A percentile compares a stretch with the other conserved stretches of the same genome.
Conservation (phyloP, 768 basidiomycete genomes). For the Cystobasidiopsis lactophilus region DNA sequence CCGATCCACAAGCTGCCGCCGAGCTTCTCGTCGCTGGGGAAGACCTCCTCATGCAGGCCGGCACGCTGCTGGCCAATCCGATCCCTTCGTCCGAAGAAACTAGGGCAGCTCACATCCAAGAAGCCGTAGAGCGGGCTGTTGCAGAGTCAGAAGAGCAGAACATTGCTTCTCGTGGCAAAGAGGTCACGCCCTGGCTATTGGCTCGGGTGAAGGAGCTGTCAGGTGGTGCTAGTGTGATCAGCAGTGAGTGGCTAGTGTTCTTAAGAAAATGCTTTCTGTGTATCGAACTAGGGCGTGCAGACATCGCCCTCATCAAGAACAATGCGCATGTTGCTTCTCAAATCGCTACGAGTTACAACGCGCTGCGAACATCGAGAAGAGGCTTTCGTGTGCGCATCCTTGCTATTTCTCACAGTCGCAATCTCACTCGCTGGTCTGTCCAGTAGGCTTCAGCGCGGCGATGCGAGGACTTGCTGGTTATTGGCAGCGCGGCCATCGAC, state of each 20-base stretch:
- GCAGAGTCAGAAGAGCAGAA: slow-evolving; percentile 61
- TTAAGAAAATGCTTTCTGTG: background rate
- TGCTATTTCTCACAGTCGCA: too few relatives aligned
- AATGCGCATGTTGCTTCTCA: slow-evolving; percentile 61
- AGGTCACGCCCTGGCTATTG: slow-evolving; percentile 85
- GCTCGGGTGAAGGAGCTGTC: slow-evolving; percentile 61
- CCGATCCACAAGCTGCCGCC: slow-evolving; percentile 45
- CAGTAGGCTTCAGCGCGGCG: too few relatives aligned
- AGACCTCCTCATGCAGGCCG: slow-evolving; percentile 44
- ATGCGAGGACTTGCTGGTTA: slow-evolving; percentile 30
- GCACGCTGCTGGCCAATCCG: slow-evolving; percentile 65
- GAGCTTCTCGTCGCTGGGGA: slow-evolving; percentile 31
- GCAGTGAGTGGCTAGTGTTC: slow-evolving; percentile 32
- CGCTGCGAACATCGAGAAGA: slow-evolving; percentile 24
- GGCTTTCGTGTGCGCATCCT: too few relatives aligned
- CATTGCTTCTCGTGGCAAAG: slow-evolving; percentile 57
- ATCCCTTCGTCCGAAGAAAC: slow-evolving; percentile 57
- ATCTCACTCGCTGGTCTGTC: too few relatives aligned
- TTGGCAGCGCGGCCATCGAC: slow-evolving; percentile 78
- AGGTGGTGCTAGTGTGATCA: slow-evolving; percentile 45
- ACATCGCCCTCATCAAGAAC: slow-evolving; percentile 73
- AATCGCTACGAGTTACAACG: slow-evolving; percentile 55
- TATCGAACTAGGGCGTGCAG: slow-evolving; percentile 23
- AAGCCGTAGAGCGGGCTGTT: slow-evolving; percentile 62
- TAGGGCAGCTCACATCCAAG: slow-evolving; percentile 46